Evolutionary conservation across 257 asterid species (phyloP), one percentile per base, ranked within the genome.

Genomic region (Forsythia viridissima): DNA sequence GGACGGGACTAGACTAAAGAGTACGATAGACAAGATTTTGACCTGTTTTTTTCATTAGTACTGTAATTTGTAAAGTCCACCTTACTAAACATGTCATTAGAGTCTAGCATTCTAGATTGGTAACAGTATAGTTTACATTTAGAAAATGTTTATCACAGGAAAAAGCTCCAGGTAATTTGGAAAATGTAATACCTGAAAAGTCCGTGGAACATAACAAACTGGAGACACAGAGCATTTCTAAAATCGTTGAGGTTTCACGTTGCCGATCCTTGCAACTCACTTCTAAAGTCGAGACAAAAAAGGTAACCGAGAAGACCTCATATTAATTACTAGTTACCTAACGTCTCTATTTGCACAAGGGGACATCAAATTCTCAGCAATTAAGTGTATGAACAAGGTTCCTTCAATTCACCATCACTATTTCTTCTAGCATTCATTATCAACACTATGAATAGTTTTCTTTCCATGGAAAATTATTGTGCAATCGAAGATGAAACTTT

Each of bases 211-310:
- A 67, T 76, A 79, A 69, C 74, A 82, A 69, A 72, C 37, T 83
- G 81, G 90, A 84, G 87, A 73, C 76, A 46, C 87, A 80, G 6
- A 87, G 74, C 65, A 77, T 80, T 21, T 77, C 91, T 43, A 87
- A 86, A 82, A 87, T 89, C 11, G 82, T 89, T 61, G 95, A 87
- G 76, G 85, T 92, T 80, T 82, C 94, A 61, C 79, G 77, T 51
- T 93, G 93, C 82, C 85, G 80, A 68, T 86, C 87, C 38, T 71
- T 87, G 86, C 82, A 85, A 41, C 90, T 93, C 82, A 48, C 85
- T 79, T 90, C 89, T 18, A 89, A 86, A 72, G 75, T 80, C 71
- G 83, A 86, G 84, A 77, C 84, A 43, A 80, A 71, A 67, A 75
- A 70, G 94, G 98, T 93, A 84, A 37, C 61, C 21, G 20, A 75